These are phyloP conservation scores for Mucor plumbeus DNA, from an alignment of 371 early-diverging fungal species.

Conservation along the genomic window DNA sequence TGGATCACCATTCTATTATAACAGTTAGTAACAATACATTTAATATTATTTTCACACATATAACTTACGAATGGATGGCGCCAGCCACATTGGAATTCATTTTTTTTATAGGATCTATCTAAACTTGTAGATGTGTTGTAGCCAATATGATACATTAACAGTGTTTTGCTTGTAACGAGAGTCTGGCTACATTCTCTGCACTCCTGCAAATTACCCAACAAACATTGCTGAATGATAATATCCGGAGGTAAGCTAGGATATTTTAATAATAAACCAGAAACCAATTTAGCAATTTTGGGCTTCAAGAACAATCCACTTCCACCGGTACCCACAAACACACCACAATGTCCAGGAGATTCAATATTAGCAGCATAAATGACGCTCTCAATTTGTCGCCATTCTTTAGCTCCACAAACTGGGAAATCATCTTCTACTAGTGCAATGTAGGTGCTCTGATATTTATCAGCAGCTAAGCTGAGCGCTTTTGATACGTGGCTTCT, in stretches of 20 bases:
- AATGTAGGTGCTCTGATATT: constrained; percentile 50
- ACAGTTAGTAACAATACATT: not conserved
- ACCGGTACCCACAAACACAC: constrained; percentile 68
- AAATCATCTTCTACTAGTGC: constrained; percentile 68
- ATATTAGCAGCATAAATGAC: constrained; percentile 56
- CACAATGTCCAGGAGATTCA: constrained; percentile 57
- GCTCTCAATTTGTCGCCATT: constrained; percentile 61
- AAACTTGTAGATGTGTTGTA: constrained; percentile 66
- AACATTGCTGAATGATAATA: constrained; percentile 62
- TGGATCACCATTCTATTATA: constrained; percentile 46
- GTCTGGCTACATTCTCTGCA: constrained; percentile 44
- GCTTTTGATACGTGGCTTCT: constrained; percentile 52
- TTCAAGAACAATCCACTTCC: constrained; percentile 64
- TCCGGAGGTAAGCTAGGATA: constrained; percentile 56
- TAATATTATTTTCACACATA: no score
- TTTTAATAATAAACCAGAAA: constrained; percentile 47
- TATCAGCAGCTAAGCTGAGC: constrained; percentile 41
- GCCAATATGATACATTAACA: constrained; percentile 66
- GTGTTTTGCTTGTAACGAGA: constrained; percentile 57
- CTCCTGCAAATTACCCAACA: constrained; percentile 54
- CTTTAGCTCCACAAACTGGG: constrained; percentile 56
- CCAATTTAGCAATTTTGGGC: constrained; percentile 47
- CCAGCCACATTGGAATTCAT: constrained; percentile 71
- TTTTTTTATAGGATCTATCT: constrained; percentile 57
- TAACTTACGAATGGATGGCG: constrained; percentile 68